These are phyloP conservation scores for Quercus aquifolioides DNA, from an alignment of 306 rosid species.

Conservation along the genomic window DNA sequence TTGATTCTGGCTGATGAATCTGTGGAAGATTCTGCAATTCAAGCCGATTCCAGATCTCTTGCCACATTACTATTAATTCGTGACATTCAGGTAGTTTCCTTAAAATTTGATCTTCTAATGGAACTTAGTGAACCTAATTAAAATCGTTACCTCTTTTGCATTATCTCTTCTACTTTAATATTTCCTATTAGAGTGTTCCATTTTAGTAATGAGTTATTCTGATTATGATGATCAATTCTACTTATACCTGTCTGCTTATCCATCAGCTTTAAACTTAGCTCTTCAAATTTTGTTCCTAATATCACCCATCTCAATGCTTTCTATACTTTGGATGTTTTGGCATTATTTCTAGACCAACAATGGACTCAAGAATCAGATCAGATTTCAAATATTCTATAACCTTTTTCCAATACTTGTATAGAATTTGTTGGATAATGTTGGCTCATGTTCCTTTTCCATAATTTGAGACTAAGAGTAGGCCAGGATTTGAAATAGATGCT, in stretches of 20 bases:
- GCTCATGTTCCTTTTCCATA: not conserved
- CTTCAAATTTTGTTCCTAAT: not conserved
- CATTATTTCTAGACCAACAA: not conserved
- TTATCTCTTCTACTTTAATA: not conserved
- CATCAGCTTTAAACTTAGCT: not conserved
- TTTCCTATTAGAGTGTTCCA: not conserved
- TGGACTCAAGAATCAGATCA: not conserved
- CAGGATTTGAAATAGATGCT: not conserved
- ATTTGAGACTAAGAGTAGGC: not conserved
- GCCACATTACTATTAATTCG: slow-evolving; percentile 90
- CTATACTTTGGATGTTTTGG: not conserved
- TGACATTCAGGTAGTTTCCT: slow-evolving; percentile 71
- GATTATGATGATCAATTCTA: not conserved
- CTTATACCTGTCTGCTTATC: not conserved
- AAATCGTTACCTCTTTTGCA: not conserved
- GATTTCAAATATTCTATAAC: not conserved
- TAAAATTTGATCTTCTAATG: slow-evolving; percentile 5
- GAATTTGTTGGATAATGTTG: not conserved
- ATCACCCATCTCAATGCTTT: not conserved
- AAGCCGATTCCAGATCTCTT: slow-evolving; percentile 97
- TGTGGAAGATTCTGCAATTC: slow-evolving; percentile 94
- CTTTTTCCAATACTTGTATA: not conserved
- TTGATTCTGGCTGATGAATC: slow-evolving; percentile 94
- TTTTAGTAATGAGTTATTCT: not conserved
- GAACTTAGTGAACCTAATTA: not conserved